These are phyloP conservation scores for Cystoisospora suis DNA, from an alignment of 169 alveolate genomes.

Conservation along the genomic window DNA sequence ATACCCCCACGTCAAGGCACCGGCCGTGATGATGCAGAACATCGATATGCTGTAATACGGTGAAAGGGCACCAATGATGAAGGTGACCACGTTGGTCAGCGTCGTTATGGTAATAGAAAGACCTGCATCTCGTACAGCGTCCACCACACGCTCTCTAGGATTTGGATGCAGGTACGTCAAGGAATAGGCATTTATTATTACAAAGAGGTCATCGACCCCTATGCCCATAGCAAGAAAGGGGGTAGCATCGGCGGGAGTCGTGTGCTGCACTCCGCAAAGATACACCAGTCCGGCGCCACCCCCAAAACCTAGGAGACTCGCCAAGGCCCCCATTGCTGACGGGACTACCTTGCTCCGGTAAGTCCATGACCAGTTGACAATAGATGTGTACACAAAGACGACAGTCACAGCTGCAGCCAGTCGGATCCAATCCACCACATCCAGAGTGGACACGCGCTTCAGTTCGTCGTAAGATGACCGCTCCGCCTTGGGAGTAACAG, in stretches of 20 bases:
- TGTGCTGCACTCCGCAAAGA: conserved; percentile 70
- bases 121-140: conserved; percentile 79
- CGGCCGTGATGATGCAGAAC: conserved; percentile 75
- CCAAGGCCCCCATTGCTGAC: conserved; percentile 59
- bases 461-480: conserved; percentile 41
- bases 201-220: conserved; percentile 82
- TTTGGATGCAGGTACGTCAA: conserved; percentile 73
- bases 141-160: conserved; percentile 74
- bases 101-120: conserved; percentile 75
- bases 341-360: conserved; percentile 45
- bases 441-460: conserved; percentile 28
- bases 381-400: conserved; percentile 16
- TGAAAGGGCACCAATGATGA: conserved; percentile 71
- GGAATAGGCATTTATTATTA: conserved; percentile 75
- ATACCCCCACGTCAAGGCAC: conserved; percentile 72
- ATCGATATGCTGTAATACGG: conserved; percentile 69
- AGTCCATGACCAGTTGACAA: conserved; percentile 35
- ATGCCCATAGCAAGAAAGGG: conserved; percentile 78
- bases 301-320: conserved; percentile 71
- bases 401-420: conserved; percentile 10
- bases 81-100: conserved; percentile 68
- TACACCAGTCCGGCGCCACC: conserved; percentile 75
- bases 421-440: background rate
- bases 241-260: conserved; percentile 76
- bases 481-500: conserved; percentile 6